Evolutionary conservation across 257 asterid species (phyloP).

Genomic region (Gentiana macrophylla): DNA sequence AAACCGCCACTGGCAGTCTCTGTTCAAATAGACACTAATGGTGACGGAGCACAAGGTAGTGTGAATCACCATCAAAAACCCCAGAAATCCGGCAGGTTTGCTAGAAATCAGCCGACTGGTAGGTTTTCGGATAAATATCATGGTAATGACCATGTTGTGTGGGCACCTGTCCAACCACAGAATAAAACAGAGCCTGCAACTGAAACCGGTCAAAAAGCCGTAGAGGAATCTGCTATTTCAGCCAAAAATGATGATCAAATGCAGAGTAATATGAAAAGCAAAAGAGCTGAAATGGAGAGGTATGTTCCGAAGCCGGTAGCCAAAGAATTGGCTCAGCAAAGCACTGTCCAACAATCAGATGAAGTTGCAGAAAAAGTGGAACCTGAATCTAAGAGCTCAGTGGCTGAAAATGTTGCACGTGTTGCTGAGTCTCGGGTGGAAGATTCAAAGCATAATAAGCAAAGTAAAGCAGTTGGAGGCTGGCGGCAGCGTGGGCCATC

Average conservation of each 20-base stretch:
- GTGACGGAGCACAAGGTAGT: constrained; percentile 46
- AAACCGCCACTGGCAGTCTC: constrained; percentile 21
- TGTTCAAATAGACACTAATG: constrained; percentile 22
- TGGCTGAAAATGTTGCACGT: constrained; percentile 20
- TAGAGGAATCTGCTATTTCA: constrained; percentile 25
- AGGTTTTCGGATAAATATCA: constrained; percentile 50
- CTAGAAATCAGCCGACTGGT: constrained; percentile 53
- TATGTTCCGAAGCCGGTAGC: constrained; percentile 92
- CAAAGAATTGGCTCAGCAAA: constrained; percentile 83
- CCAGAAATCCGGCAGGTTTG: constrained; percentile 46
- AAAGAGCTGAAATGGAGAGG: constrained; percentile 97
- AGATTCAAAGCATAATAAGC: constrained; percentile 41
- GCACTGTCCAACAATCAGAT: constrained; percentile 29
- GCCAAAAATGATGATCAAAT: constrained; percentile 29
- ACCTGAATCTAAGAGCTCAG: constrained; percentile 18
- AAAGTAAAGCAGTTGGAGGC: constrained; percentile 42
- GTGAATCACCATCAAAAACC: constrained; percentile 44
- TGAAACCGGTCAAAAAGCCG: constrained; percentile 33
- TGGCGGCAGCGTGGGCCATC: constrained; percentile 52
- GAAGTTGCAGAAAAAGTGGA: constrained; percentile 29
- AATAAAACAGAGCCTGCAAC: constrained; percentile 46
- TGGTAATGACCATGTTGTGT: constrained; percentile 51
- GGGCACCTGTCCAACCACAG: constrained; percentile 85
- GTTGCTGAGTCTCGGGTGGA: constrained; percentile 28
- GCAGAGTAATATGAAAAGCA: constrained; percentile 56